A percentile compares a stretch with the other conserved stretches of the same genome.
phyloP scores from a whole-genome alignment of 2,329 filamentous ascomycete genomes.

The Aschersonia sp. region DNA sequence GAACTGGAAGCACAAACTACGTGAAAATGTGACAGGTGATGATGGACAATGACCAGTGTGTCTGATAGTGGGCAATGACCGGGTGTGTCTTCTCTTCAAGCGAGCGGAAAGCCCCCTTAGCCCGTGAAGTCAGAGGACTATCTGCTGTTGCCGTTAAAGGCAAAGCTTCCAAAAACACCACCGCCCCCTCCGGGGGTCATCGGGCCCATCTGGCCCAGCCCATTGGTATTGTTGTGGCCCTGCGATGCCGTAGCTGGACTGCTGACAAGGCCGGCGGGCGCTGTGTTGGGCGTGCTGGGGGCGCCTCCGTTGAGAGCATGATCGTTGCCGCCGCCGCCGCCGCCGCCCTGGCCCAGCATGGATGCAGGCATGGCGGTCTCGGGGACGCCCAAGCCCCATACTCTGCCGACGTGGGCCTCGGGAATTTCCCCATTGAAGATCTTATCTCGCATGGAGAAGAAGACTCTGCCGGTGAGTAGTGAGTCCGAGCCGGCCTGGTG shows the following conservation, averaged over 20 bases:
- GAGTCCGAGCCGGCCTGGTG: constrained; percentile 93
- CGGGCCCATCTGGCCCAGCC: constrained; percentile 43
- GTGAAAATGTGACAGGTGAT: no score
- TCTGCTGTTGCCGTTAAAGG: constrained; percentile 29
- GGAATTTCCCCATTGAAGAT: constrained; percentile 76
- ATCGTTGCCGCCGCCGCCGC: constrained; percentile 11
- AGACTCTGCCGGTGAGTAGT: constrained; percentile 82
- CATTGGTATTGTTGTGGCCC: constrained; percentile 43
- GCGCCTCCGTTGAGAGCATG: constrained; percentile 21
- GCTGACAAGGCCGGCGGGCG: constrained; percentile 29
- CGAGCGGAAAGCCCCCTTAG: no score
- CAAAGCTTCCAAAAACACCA: constrained; percentile 64
- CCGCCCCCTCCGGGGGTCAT: constrained; percentile 67
- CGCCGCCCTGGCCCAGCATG: constrained; percentile 18
- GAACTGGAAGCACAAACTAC: no score
- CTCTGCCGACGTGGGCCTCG: constrained; percentile 72
- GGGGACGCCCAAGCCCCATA: constrained; percentile 78
- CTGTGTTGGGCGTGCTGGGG: constrained; percentile 57
- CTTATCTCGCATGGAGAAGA: constrained; percentile 81
- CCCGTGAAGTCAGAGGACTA: constrained; percentile 9
- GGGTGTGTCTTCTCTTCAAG: no score
- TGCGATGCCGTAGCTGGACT: constrained; percentile 28
- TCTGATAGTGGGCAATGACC: no score
- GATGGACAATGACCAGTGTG: no score
- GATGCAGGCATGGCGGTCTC: constrained; percentile 27